phyloP scores from a whole-genome alignment of 306 rosid genomes.

The Trifolium repens region DNA sequence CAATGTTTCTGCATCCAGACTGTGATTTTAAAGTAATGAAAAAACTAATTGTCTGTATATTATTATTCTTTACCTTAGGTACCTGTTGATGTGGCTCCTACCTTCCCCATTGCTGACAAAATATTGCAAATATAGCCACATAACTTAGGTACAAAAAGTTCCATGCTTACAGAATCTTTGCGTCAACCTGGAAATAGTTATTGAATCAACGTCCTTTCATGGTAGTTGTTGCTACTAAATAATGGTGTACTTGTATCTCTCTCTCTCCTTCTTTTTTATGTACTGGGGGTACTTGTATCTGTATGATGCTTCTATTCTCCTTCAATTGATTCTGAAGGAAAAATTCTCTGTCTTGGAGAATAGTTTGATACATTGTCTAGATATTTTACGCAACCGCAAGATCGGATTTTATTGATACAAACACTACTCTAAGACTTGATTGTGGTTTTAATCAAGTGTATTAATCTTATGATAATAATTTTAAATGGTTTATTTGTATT shows the following conservation, averaged over 20 bases:
- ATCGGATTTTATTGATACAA: background rate
- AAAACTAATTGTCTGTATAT: conserved; percentile 32
- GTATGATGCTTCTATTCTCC: conserved; percentile 12
- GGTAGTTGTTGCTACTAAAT: conserved; percentile 16
- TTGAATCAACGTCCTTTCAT: background rate
- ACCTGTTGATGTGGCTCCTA: conserved; percentile 82
- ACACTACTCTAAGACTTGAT: background rate
- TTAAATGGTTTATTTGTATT: too few species aligned
- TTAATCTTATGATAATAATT: too few species aligned
- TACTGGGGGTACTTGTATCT: background rate
- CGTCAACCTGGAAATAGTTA: background rate
- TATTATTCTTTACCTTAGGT: conserved; percentile 54
- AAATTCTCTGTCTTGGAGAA: background rate
- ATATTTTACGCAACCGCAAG: background rate
- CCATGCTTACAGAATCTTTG: conserved; percentile 27
- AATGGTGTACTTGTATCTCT: conserved; percentile 6
- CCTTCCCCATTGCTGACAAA: conserved; percentile 69
- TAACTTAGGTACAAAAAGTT: conserved; percentile 21
- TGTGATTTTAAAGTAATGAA: background rate
- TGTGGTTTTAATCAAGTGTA: too few species aligned
- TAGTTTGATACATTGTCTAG: background rate
- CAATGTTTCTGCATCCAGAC: background rate
- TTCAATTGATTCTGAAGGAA: conserved; percentile 6
- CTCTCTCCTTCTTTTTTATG: too few species aligned
- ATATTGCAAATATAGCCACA: conserved; percentile 50